These are phyloP conservation scores for Plantago elongata DNA, from an alignment of 257 asterid genomes.

Conservation along the genomic window DNA sequence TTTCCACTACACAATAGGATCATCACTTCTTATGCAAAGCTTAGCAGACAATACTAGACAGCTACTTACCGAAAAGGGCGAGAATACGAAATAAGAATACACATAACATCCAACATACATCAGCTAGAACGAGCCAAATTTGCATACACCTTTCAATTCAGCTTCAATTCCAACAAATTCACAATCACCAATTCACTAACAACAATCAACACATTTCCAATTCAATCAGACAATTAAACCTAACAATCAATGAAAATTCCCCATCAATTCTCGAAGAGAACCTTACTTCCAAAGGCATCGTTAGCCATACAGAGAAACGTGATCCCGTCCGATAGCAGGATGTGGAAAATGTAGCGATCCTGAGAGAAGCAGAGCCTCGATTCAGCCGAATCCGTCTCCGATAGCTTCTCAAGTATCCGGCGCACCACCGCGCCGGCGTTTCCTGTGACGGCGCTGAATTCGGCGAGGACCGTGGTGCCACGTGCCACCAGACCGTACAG, in stretches of 20 bases:
- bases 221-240: neutral
- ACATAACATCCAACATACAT: too few relatives aligned
- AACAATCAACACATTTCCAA: neutral
- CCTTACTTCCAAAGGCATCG: conserved; percentile 87
- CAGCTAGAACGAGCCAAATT: too few relatives aligned
- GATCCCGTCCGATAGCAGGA: conserved; percentile 80
- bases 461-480: conserved; percentile 90
- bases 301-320: conserved; percentile 98
- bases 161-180: neutral
- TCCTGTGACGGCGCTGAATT: conserved; percentile 97
- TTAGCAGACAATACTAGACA: too few relatives aligned
- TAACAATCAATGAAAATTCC: neutral
- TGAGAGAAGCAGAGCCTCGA: conserved; percentile 93
- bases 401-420: conserved; percentile 79
- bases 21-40: too few relatives aligned
- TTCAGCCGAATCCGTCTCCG: conserved; percentile 54
- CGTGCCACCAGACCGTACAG: conserved; percentile 88
- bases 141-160: neutral
- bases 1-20: too few relatives aligned
- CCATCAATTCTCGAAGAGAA: conserved; percentile 10
- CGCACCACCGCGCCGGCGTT: conserved; percentile 91
- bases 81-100: too few relatives aligned
- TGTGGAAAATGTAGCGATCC: conserved; percentile 94
- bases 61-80: too few relatives aligned
- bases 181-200: neutral